Evolutionary conservation across 1,284 basidiomycete genomes (phyloP), one percentile per base, ranked within the genome.

Genomic region (Pyrrhoderma noxium): DNA sequence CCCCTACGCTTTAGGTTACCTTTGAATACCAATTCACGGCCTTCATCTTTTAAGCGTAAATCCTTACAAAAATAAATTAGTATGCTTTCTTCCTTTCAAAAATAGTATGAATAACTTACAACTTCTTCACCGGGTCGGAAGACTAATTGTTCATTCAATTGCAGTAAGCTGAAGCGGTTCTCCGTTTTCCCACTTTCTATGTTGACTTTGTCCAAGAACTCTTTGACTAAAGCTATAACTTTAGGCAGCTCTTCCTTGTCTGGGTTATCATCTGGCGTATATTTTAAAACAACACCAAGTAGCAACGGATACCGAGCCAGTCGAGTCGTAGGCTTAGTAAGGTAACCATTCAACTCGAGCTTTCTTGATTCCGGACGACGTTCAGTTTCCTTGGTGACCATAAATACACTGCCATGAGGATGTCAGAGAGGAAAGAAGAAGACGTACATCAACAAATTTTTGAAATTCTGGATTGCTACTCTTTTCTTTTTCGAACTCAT

Each of bases 401-500:
- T 52, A 43, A 48, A 40, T 44, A 58, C 54, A n/a, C n/a, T n/a
- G n/a, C n/a, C n/a, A n/a, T 36, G 38, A 7, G 19, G 25, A 47
- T 31, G 34, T 25, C 14, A 43, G 42, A 21, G 25, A 50, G 38
- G 1, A 47, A 40, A 41, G 45, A n/a, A 50, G 27, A 13, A 7
- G 2, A 65, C 81, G 37, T 40, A 91, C 90, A 74, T 98, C 96
- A 44, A 99, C 96, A 68, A 99, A 99, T 60, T 82, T 82, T 50
- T 92, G 87, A 71, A 99, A 99, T n/a, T 83, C 86, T 1, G 87
- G 79, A 70, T 99, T 99, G 46, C 83, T 76, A 47, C 79, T 82
- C 75, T 97, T 98, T 73, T 99, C 96, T 75, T 93, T 95, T 73
- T 99, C 96, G 65, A 99, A 98, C 70, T 97, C 93, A 66, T 93